These are phyloP conservation scores for Kickxella alabastrina DNA, from an alignment of 192 early-diverging fungal species.

Conservation along the genomic window DNA sequence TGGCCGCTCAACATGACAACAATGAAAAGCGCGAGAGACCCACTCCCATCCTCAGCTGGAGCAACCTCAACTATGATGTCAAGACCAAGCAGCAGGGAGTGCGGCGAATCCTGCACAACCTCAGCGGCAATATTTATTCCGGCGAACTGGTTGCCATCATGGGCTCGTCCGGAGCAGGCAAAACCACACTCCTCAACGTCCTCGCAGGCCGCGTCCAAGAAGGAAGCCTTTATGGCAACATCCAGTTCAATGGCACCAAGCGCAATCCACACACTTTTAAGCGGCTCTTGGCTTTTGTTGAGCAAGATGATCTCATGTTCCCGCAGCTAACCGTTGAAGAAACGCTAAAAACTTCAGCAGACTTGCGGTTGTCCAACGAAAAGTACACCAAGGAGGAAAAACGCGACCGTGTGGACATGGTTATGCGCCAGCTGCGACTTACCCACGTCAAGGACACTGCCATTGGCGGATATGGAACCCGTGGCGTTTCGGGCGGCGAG, in stretches of 20 bases:
- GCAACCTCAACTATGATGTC: too few relatives aligned
- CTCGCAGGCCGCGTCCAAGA: conserved; percentile 56
- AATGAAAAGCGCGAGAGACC: too few relatives aligned
- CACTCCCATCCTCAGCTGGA: too few relatives aligned
- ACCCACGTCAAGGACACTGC: conserved; percentile 48
- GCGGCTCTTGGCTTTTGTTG: conserved; percentile 16
- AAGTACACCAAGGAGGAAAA: conserved; percentile 42
- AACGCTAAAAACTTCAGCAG: conserved; percentile 62
- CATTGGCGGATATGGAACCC: conserved; percentile 21
- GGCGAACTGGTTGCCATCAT: too few relatives aligned
- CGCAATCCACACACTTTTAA: conserved; percentile 10
- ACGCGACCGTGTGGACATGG: conserved; percentile 51
- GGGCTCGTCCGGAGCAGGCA: too few relatives aligned
- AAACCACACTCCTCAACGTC: too few relatives aligned
- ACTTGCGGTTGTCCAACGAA: conserved; percentile 53
- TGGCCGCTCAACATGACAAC: too few relatives aligned
- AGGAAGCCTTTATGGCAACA: conserved; percentile 44
- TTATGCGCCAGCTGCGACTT: conserved; percentile 57
- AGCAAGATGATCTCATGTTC: conserved; percentile 32
- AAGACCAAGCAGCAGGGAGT: too few relatives aligned
- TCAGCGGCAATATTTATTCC: neutral
- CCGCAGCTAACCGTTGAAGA: conserved; percentile 62
- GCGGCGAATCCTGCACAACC: too few relatives aligned
- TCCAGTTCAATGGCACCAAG: conserved; percentile 40
- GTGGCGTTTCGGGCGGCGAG: conserved; percentile 36